Conservation (phyloP, 192 early-diverging fungal genomes). For the Jimgerdemannia flammicorona region DNA sequence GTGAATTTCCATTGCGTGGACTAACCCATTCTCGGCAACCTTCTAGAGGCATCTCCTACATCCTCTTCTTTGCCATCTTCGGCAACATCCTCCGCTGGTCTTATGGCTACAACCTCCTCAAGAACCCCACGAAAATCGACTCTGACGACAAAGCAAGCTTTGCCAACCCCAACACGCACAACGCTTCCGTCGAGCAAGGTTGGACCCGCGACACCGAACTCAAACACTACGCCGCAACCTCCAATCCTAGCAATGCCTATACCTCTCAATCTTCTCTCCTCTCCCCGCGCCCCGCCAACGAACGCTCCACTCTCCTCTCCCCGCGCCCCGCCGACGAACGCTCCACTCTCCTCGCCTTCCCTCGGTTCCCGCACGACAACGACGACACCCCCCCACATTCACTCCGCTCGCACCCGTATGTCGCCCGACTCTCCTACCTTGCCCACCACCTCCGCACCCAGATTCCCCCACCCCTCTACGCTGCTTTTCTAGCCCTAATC, state of each 20-base stretch:
- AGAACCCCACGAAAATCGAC: background rate
- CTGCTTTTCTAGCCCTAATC: conserved; percentile 59
- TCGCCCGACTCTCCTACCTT: background rate
- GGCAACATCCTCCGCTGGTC: conserved; percentile 78
- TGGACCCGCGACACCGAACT: background rate
- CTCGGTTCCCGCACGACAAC: conserved; percentile 10
- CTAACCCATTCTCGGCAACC: background rate
- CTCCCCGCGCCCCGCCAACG: conserved; percentile 7
- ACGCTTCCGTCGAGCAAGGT: no score
- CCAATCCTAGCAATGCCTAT: conserved; percentile 3
- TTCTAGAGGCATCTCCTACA: conserved; percentile 68
- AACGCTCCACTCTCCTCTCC: background rate
- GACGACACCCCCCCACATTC: conserved; percentile 11
- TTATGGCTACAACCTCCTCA: conserved; percentile 64
- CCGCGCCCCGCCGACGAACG: conserved; percentile 5
- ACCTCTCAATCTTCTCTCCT: background rate
- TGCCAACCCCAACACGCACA: no score
- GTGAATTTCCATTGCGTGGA: background rate
- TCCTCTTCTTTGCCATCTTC: conserved; percentile 76
- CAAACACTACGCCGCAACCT: background rate
- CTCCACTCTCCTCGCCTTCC: background rate
- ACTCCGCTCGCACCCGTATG: background rate
- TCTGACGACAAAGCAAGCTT: background rate
- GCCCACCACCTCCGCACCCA: conserved; percentile 22
- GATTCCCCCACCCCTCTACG: conserved; percentile 70